Percentiles rank a stretch among this genome's conserved stretches.
These are phyloP conservation scores for Grigorovia transvaalensis DNA, from an alignment of 805 yeast genomes.

Conservation along the genomic window DNA sequence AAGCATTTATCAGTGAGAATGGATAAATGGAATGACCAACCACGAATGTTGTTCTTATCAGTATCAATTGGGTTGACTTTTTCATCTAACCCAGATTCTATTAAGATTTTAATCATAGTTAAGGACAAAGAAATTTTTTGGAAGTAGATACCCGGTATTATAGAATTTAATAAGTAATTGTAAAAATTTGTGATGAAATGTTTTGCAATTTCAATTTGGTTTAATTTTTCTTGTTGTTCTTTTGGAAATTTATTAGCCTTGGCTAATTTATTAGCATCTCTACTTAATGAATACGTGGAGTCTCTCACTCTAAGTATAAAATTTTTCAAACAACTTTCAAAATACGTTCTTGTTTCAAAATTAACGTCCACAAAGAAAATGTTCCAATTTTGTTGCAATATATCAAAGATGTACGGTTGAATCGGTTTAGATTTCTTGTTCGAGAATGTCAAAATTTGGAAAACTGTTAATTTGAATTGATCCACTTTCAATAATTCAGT, in stretches of 20 bases:
- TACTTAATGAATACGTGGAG: slow-evolving; percentile 47
- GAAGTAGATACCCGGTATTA: slow-evolving; percentile 49
- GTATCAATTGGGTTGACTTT: slow-evolving; percentile 29
- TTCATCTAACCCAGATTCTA: slow-evolving; percentile 48
- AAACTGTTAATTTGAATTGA: slow-evolving; percentile 39
- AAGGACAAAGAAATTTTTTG: slow-evolving; percentile 42
- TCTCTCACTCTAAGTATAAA: slow-evolving; percentile 60
- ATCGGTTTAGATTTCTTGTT: slow-evolving; percentile 53
- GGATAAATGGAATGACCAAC: slow-evolving; percentile 38
- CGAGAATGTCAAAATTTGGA: slow-evolving; percentile 52
- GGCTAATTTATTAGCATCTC: slow-evolving; percentile 39
- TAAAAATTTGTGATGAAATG: slow-evolving; percentile 35
- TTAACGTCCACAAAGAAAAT: slow-evolving; percentile 53
- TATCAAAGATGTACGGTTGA: slow-evolving; percentile 33
- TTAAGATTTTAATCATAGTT: slow-evolving; percentile 36
- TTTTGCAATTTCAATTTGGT: slow-evolving; percentile 27
- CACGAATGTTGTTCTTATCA: slow-evolving; percentile 37
- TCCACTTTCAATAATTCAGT: slow-evolving; percentile 37
- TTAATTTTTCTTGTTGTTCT: slow-evolving; percentile 28
- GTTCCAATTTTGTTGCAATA: slow-evolving; percentile 37
- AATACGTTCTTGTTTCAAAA: slow-evolving; percentile 57
- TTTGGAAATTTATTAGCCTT: slow-evolving; percentile 30
- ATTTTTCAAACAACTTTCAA: slow-evolving; percentile 49
- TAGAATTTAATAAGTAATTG: slow-evolving; percentile 28
- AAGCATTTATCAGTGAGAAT: slow-evolving; percentile 32